Base-by-base conservation (phyloP, 2,329 filamentous ascomycete species). In the Fusarium heterosporum region DNA sequence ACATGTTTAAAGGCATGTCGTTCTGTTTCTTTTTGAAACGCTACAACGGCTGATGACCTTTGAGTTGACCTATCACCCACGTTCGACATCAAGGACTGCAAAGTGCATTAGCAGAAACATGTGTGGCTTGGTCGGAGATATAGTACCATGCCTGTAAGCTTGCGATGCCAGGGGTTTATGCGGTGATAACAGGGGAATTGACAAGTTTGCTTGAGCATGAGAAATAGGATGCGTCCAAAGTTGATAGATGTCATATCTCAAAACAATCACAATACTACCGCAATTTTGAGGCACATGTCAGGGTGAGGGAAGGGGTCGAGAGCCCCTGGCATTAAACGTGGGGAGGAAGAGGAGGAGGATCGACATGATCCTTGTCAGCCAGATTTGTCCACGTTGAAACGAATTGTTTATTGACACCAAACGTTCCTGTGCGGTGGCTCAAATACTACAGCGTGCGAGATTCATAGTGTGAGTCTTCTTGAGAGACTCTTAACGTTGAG, bases 341-440 rank as follows among this genome's bases (percentile, higher is more conserved):
- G 36, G 60, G 62, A 64, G 51, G 61, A 64, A 47, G 61, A 53
- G 32, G 46, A 53, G 38, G 45, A 64, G 45, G 68, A 69, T 69
- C 56, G 57, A 51, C 61, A 38, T 34, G 52, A 62, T 57, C 69
- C 69, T 56, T 72, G 61, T 48, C 46, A 25, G 38, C 10, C 41
- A 41, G 38, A 22, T 13, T 43, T 29, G 29, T 34, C 8, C 16
- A 14, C 14, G 14, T 52, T 12, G 53, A 52, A 56, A 52, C 46
- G 26, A 36, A 12, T 9, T 7, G 6, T 19, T 46, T 22, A 34
- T 17, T 8, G n/a, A 19, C 6, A 10, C 3, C 12, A 19, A 16
- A 34, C 9, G 19, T n/a, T 22, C 13, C n/a, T n/a, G 8, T 26
- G 29, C 19, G 10, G n/a, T 28, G 10, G n/a, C 22, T 13, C 7